Base-by-base conservation (phyloP, 1,284 basidiomycete species). In the Meira miltonrushii region DNA sequence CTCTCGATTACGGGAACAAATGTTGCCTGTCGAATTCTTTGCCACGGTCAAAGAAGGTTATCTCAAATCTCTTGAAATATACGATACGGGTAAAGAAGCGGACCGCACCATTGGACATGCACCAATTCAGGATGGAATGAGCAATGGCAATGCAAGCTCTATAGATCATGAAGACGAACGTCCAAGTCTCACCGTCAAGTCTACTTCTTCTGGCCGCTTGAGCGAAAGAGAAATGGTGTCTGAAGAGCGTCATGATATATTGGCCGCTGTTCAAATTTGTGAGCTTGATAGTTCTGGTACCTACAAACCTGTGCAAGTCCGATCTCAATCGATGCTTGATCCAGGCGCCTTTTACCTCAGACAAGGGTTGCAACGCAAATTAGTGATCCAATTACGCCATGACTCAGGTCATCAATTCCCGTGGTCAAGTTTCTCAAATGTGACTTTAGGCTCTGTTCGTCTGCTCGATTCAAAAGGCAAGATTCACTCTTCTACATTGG, bases 151-250 rank as follows among this genome's bases (percentile, higher is more conserved):
- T 23, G 4, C 21, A 8, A 23, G n/a, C 13, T 23, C 46, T 2
- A 8, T 12, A 23, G 7, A 19, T 15, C 39, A 11, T 12, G 38
- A 2, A 21, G 19, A 25, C 11, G 17, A 17, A 5, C 53, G 58
- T 11, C 54, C 58, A 7, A 21, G 13, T 17, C 58, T 60, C 5
- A 8, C 9, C 19, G 40, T 37, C 55, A 39, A 47, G 33, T 39
- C 64, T 15, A 60, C 65, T 37, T 56, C 70, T 43, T 61, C 68
- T 39, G 71, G 67, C 79, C 61, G 69, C 52, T 52, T 77, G 90
- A 87, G 86, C 90, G 39, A 96, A 79, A 90, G 85, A 38, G 92
- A 96, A 71, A 91, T 96, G 68, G 84, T 94, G n/a, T 84, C 86
- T 9, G 86, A 90, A 63, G 89, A 96, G 77, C 81, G 82, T 25